phyloP scores from a whole-genome alignment of 225 moss, liverwort and hornwort genomes.

The Thuidium tamariscinum region DNA sequence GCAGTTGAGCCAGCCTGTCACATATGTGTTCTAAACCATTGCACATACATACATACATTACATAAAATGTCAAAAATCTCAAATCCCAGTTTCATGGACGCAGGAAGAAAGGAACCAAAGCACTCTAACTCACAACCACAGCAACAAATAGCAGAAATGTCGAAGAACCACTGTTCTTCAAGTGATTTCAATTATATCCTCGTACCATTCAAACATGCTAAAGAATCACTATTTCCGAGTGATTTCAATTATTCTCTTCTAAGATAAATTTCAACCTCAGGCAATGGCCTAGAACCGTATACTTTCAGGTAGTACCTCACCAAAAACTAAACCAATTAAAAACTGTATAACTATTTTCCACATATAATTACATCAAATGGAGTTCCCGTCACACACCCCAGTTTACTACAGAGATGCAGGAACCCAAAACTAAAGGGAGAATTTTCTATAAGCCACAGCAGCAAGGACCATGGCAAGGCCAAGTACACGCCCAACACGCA shows the following conservation, averaged over 20 bases:
- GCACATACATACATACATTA: background rate
- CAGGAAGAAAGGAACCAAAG: background rate
- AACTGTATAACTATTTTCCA: background rate
- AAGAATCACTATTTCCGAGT: background rate
- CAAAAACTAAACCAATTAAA: background rate
- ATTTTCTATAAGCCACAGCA: constrained; percentile 27
- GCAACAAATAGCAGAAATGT: background rate
- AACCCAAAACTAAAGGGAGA: background rate
- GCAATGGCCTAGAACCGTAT: background rate
- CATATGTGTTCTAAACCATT: no score
- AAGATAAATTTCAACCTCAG: background rate
- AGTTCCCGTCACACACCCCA: background rate
- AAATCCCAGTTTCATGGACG: background rate
- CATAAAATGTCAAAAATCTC: background rate
- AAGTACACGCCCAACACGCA: constrained; percentile 54
- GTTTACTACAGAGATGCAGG: background rate
- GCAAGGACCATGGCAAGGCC: constrained; percentile 53
- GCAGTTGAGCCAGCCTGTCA: background rate
- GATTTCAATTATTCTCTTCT: background rate
- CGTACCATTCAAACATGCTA: background rate
- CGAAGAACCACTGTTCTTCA: background rate
- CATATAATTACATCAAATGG: background rate
- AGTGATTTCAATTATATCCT: background rate
- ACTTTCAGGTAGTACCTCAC: background rate
- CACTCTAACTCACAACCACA: background rate